Conservation (phyloP, 2,329 filamentous ascomycete species). For the Phyllosticta capitalensis region DNA sequence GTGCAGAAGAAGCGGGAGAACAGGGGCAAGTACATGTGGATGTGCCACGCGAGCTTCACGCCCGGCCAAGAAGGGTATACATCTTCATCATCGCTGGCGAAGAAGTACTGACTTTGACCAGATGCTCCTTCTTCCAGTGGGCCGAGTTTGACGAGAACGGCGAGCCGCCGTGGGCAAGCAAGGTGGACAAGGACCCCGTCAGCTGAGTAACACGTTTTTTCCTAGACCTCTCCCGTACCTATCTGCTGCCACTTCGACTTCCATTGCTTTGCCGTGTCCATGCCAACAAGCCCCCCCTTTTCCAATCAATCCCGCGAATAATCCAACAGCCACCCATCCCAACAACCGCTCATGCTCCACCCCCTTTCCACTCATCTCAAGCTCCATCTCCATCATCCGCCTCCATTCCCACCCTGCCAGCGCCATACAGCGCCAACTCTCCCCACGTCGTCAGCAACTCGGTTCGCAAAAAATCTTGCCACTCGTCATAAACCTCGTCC, state of each 20-base stretch:
- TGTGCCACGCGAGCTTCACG: slow-evolving; percentile 71
- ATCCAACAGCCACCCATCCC: no score
- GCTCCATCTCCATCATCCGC: no score
- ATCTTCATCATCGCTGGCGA: slow-evolving; percentile 15
- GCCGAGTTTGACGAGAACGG: slow-evolving; percentile 81
- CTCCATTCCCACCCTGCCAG: background rate
- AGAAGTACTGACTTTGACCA: slow-evolving; percentile 28
- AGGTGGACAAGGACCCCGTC: background rate
- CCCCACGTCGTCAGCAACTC: background rate
- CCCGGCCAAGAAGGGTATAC: slow-evolving; percentile 47
- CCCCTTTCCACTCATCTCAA: background rate
- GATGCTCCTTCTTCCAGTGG: slow-evolving; percentile 76
- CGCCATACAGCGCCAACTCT: background rate
- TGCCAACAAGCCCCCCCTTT: no score
- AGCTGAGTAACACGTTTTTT: background rate
- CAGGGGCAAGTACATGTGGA: slow-evolving; percentile 81
- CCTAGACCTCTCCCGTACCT: background rate
- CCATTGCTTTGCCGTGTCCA: no score
- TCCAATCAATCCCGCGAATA: no score
- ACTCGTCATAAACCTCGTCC: background rate
- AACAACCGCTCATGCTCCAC: no score
- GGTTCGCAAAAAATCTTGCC: background rate
- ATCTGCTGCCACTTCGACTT: background rate
- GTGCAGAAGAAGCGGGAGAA: slow-evolving; percentile 71
- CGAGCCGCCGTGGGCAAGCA: slow-evolving; percentile 53